Evolutionary conservation across 1,284 basidiomycete genomes (phyloP), one percentile per base, ranked within the genome.

Genomic region (Puccinia polysora): DNA sequence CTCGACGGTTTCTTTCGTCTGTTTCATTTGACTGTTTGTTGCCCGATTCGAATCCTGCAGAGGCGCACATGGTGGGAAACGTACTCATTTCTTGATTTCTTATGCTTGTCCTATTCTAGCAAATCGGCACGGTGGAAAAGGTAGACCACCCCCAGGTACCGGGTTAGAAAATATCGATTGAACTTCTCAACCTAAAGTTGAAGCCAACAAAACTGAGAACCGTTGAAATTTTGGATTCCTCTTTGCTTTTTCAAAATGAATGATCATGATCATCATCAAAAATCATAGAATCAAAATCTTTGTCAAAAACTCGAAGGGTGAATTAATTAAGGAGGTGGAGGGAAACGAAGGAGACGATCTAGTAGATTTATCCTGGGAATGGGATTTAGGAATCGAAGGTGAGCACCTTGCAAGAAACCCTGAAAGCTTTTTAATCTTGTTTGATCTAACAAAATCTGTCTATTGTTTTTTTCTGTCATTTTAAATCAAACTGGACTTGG

Each of bases 371-470:
- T 94, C 95, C 2, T 94, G 97, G 79, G 94, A 97, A 80, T 87
- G 96, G 79, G 95, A 97, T 77, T 87, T 98, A 71, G 95, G 98
- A 79, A 84, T 98, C n/a, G 95, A 98, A 84, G 94, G 93, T 58
- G 28, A 47, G 59, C 28, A n/a, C n/a, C n/a, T n/a, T n/a, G n/a
- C 53, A 18, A 59, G 28, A n/a, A 63, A 65, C 50, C 12, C 43
- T 32, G n/a, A n/a, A n/a, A n/a, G n/a, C n/a, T n/a, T n/a, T n/a
- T n/a, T n/a, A n/a, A n/a, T n/a, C n/a, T n/a, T n/a, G n/a, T n/a
- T n/a, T n/a, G n/a, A n/a, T n/a, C n/a, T n/a, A 34, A 15, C 60
- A 69, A 18, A 56, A 56, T 65, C 71, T 32, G 58, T 49, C 77
- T n/a, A n/a, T n/a, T n/a, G n/a, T n/a, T n/a, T n/a, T n/a, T n/a